Evolutionary conservation across 129 eudicot genomes (phyloP), one percentile per base, ranked within the genome.

Genomic region (Sambucus nigra): DNA sequence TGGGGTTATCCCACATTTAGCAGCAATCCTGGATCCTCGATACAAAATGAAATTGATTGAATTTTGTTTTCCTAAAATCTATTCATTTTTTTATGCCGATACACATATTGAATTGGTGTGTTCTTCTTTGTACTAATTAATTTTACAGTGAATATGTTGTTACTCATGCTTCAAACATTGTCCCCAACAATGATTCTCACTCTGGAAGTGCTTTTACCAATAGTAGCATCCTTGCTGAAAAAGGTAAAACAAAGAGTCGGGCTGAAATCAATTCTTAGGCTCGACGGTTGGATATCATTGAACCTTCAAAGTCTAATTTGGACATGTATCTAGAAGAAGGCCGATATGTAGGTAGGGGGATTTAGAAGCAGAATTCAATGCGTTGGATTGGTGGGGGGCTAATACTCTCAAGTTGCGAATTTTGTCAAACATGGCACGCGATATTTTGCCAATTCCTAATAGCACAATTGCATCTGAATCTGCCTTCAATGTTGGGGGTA

Each of bases 301-400:
- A 0, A 5, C 40, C 18, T 3, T 7, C 22, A 7, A 60, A 46
- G 13, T 60, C 45, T 15, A 35, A 60, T 9, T 20, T 60, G 40
- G 66, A 60, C 0, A 18, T 47, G 0, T 60, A 60, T n/a, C 19
- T 60, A 0, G 55, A 60, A 22, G 66, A 60, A 24, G 35, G 50
- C 5, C 18, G 44, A 5, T 32, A 19, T 0, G 13, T 55, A 5
- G 13, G 4, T 47, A 22, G 16, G 17, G 17, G 6, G 54, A 31
- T 27, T 39, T 12, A 39, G 12, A 13, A 39, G 27, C 22, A 0
- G 21, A 27, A 7, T 44, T 60, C 18, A 52, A 47, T 60, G 56
- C 27, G 16, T 1, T 60, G 8, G 66, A 16, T 0, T 60, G 45
- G 53, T 46, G 55, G 66, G 29, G 28, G 13, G 1, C 53, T 0